phyloP scores from a whole-genome alignment of 441 rosid species.

The Dalechampia spathulata region DNA sequence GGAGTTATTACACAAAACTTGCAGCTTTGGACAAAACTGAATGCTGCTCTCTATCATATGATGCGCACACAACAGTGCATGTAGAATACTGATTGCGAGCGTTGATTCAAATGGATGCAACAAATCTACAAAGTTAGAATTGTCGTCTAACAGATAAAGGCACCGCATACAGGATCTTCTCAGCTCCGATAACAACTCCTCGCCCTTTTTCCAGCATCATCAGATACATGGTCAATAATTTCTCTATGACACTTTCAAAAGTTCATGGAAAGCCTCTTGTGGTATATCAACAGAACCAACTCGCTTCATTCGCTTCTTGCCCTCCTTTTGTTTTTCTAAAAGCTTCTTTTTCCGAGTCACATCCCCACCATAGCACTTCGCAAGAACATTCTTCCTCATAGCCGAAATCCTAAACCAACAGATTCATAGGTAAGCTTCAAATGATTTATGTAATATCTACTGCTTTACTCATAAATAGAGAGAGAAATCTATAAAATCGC shows the following conservation, averaged over 20 bases:
- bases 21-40: too few relatives aligned
- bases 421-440: neutral
- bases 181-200: too few relatives aligned
- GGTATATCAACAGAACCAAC: constrained; percentile 97
- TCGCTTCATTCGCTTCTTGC: constrained; percentile 96
- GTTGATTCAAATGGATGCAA: too few relatives aligned
- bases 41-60: too few relatives aligned
- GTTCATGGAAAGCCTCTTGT: constrained; percentile 90
- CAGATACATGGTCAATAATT: neutral
- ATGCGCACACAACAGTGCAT: too few relatives aligned
- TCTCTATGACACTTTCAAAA: constrained; percentile 72
- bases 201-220: constrained; percentile 11
- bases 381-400: constrained; percentile 94
- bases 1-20: too few relatives aligned
- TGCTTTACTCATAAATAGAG: neutral
- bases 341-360: constrained; percentile 85
- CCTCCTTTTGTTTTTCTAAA: constrained; percentile 95
- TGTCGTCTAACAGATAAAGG: too few relatives aligned
- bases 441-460: neutral
- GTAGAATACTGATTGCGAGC: too few relatives aligned
- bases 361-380: constrained; percentile 97
- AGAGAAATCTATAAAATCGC: neutral
- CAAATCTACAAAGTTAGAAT: too few relatives aligned
- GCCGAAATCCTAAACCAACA: constrained; percentile 51
- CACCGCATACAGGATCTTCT: too few relatives aligned